phyloP scores from a whole-genome alignment of 371 early-diverging fungal genomes.

The Saksenaea vasiformis region DNA sequence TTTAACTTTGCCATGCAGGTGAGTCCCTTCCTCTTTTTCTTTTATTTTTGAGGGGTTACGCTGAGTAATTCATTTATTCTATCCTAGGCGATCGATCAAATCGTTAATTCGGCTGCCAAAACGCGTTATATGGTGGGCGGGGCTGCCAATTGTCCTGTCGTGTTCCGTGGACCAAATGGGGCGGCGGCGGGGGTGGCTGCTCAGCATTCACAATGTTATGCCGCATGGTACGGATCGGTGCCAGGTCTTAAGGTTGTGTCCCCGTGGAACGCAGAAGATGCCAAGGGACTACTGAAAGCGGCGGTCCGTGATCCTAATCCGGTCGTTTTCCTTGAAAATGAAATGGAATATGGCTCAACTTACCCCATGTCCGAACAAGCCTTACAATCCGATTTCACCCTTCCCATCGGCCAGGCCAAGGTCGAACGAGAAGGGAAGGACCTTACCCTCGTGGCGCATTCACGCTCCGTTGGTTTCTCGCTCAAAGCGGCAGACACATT shows the following conservation, averaged over 20 bases:
- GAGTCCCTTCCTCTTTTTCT: constrained; percentile 13
- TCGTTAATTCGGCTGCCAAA: constrained; percentile 99
- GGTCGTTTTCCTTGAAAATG: constrained; percentile 98
- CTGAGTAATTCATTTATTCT: too few relatives aligned
- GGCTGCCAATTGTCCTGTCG: constrained; percentile 88
- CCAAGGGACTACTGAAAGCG: constrained; percentile 94
- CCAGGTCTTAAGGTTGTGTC: constrained; percentile 98
- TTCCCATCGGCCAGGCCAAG: constrained; percentile 97
- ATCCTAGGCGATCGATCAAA: constrained; percentile 97
- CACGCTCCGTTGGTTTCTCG: constrained; percentile 86
- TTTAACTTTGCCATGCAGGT: constrained; percentile 99
- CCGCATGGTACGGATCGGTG: constrained; percentile 98
- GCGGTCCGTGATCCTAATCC: constrained; percentile 99
- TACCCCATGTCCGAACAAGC: constrained; percentile 87
- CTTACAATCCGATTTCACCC: constrained; percentile 83
- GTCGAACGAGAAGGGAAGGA: constrained; percentile 89
- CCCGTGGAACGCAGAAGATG: constrained; percentile 97
- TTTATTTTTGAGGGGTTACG: not conserved
- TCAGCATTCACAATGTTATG: constrained; percentile 99
- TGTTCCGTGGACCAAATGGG: constrained; percentile 99
- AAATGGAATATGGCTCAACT: constrained; percentile 94
- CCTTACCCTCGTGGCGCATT: constrained; percentile 95
- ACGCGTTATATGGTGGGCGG: constrained; percentile 99
- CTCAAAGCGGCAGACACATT: constrained; percentile 92
- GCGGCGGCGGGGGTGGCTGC: constrained; percentile 98